Evolutionary conservation across 257 asterid genomes (phyloP), one percentile per base, ranked within the genome.

Genomic region (Scutellaria baicalensis): DNA sequence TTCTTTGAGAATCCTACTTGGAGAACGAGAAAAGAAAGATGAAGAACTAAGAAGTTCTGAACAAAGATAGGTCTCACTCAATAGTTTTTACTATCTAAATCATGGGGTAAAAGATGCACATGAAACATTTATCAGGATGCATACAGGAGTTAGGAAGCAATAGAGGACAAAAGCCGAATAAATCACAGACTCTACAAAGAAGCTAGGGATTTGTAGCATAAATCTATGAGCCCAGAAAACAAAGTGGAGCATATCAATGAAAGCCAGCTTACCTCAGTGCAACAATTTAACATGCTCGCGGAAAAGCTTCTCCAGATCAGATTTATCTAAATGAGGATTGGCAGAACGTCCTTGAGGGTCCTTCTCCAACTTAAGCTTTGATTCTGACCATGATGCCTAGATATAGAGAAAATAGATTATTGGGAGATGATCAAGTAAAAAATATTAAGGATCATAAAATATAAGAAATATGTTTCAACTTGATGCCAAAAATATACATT

Each of bases 321-420:
- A 86, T 74, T 84, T 95, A 73, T 91, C 96, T 66, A 93, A 79
- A 59, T 84, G 85, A 48, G 96, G 91, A 84, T 93, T 87, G 59
- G 85, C 89, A 8, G 85, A 84, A 76, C 99, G 99, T 50, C 96
- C 88, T 85, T 93, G 99, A 73, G 99, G 96, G 79, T 93, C 99
- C 88, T 88, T 91, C 78, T 91, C 99, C 88, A 93, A 70, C 86
- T 91, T 93, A 31, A 91, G 71, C 85, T 86, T 93, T 57, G 95
- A 84, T 71, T 91, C 96, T 51, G 96, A 87, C 97, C 96, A 93
- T 76, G 96, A 85, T 38, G 99, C 96, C 99, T 93, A 61, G 31
- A 61, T 71, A 52, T 63, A 79, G 20, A 67, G 43, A 54, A 59
- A 57, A 54, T 39, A 59, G 5, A 7, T n/a, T 56, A 45, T 35